Conservation (phyloP, 179 eudicot genomes). For the Beta macrorhiza region DNA sequence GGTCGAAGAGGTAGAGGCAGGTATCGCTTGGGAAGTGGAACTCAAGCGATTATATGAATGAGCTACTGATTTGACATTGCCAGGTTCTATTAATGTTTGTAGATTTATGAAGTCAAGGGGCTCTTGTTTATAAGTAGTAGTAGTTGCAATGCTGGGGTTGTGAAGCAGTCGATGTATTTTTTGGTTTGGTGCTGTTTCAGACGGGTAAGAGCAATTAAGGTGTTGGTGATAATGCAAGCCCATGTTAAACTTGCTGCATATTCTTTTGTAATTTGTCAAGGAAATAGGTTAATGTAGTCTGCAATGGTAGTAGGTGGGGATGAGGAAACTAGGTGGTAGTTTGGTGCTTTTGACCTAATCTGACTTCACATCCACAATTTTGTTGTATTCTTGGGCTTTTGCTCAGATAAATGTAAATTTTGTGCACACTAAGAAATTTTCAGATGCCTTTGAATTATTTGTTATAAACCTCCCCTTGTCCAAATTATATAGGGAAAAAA, state of each 20-base stretch:
- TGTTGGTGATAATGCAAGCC: background rate
- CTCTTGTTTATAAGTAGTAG: background rate
- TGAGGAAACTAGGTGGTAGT: background rate
- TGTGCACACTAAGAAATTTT: conserved; percentile 18
- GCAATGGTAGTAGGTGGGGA: conserved; percentile 14
- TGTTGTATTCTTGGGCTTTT: conserved; percentile 27
- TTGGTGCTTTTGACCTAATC: conserved; percentile 14
- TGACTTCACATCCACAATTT: conserved; percentile 22
- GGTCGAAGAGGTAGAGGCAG: conserved; percentile 67
- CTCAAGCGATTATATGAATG: conserved; percentile 13
- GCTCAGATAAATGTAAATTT: conserved; percentile 25
- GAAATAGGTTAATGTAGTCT: conserved; percentile 19
- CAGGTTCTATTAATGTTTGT: conserved; percentile 8
- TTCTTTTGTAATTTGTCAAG: conserved; percentile 5
- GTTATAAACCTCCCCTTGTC: background rate
- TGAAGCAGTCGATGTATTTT: conserved; percentile 22
- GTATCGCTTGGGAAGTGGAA: conserved; percentile 30
- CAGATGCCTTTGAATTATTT: conserved; percentile 5
- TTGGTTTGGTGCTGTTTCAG: conserved; percentile 22
- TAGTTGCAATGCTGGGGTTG: background rate
- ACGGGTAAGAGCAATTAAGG: conserved; percentile 7
- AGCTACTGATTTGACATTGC: conserved; percentile 1
- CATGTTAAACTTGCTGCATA: background rate
- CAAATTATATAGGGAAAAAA: background rate
- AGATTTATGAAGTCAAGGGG: background rate